Conservation (phyloP, 129 eudicot genomes). For the Sambucus nigra region DNA sequence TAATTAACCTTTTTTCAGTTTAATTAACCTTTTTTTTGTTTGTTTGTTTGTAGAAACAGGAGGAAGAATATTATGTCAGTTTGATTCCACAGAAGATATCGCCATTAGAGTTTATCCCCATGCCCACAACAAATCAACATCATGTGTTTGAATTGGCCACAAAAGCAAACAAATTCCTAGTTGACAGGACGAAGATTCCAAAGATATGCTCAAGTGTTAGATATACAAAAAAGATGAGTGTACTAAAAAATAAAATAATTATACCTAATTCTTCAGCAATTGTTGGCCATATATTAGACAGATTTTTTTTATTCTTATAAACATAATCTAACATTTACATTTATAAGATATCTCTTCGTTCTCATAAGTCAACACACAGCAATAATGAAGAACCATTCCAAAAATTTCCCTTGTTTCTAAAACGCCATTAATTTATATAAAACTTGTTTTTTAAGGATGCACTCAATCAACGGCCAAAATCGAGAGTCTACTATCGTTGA, state of each 20-base stretch:
- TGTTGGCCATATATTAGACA: not conserved
- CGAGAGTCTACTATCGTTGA: too few species aligned
- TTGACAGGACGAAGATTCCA: conserved; percentile 22
- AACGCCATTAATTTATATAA: too few species aligned
- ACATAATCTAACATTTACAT: not conserved
- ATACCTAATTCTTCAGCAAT: too few species aligned
- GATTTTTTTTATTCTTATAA: not conserved
- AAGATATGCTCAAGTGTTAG: conserved; percentile 5
- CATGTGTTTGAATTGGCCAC: too few species aligned
- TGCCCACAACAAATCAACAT: not conserved
- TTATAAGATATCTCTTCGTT: not conserved
- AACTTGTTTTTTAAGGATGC: too few species aligned
- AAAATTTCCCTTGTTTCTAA: too few species aligned
- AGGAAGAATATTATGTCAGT: not conserved
- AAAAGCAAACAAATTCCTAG: not conserved
- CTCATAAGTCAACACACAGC: not conserved
- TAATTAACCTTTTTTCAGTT: too few species aligned
- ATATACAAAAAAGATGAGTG: not conserved
- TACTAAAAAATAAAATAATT: not conserved
- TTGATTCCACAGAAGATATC: conserved; percentile 5
- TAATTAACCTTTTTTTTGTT: not conserved
- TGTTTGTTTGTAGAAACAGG: not conserved
- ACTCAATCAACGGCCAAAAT: too few species aligned
- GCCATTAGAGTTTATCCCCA: not conserved
- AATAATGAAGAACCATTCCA: too few species aligned